These are phyloP conservation scores for Candida tropicalis DNA, from an alignment of 1,139 yeast genomes.

Conservation along the genomic window DNA sequence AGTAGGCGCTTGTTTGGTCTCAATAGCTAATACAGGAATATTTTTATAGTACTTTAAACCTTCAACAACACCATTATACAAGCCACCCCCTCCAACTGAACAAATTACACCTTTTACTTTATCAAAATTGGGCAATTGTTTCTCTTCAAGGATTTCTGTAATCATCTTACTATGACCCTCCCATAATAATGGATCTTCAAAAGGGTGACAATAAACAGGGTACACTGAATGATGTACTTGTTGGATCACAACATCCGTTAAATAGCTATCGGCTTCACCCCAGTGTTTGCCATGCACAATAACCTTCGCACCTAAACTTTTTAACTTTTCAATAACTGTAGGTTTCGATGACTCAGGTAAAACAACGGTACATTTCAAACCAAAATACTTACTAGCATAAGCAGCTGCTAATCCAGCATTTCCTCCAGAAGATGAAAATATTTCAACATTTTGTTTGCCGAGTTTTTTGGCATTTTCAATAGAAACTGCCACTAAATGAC, in stretches of 20 bases:
- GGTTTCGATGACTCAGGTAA: constrained; percentile 33
- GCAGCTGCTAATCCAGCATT: constrained; percentile 53
- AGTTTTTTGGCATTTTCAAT: constrained; percentile 22
- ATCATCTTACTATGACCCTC: constrained; percentile 42
- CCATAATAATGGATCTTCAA: constrained; percentile 42
- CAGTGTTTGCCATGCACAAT: constrained; percentile 36
- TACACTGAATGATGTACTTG: constrained; percentile 19
- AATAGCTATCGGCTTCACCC: constrained; percentile 40
- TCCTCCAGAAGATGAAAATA: constrained; percentile 48
- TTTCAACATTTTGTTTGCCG: constrained; percentile 25
- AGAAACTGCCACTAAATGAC: constrained; percentile 30
- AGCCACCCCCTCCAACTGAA: constrained; percentile 45
- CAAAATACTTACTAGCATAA: constrained; percentile 31
- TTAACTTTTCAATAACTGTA: constrained; percentile 28
- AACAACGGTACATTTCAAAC: constrained; percentile 41
- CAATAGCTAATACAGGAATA: constrained; percentile 35
- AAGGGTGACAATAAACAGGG: constrained; percentile 45
- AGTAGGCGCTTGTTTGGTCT: constrained; percentile 43
- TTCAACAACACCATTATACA: constrained; percentile 39
- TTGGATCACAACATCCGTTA: constrained; percentile 24
- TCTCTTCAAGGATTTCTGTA: constrained; percentile 29
- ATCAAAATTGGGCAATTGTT: constrained; percentile 23
- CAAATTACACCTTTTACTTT: constrained; percentile 40
- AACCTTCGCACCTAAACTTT: constrained; percentile 31
- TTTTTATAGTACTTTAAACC: constrained; percentile 28